These are phyloP conservation scores for Scutellaria baicalensis DNA, from an alignment of 257 asterid species.

Conservation along the genomic window DNA sequence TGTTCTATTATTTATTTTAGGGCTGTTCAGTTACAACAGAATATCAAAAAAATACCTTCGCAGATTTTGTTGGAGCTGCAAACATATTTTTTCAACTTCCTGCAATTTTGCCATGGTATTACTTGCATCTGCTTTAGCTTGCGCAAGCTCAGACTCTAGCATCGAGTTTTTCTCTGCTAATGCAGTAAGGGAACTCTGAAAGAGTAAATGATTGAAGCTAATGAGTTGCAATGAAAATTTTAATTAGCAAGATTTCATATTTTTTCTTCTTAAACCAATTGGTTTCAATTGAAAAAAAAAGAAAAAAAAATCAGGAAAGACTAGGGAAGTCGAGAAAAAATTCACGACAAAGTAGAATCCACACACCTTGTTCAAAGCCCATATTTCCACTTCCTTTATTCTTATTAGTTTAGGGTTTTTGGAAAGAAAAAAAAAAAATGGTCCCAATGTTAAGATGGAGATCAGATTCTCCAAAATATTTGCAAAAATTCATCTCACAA, in stretches of 20 bases:
- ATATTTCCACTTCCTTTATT: no score
- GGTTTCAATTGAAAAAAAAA: background rate
- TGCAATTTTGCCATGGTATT: conserved; percentile 51
- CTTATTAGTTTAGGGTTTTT: background rate
- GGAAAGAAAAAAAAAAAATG: background rate
- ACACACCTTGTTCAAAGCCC: background rate
- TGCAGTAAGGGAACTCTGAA: conserved; percentile 58
- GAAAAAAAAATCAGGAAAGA: background rate
- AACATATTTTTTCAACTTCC: conserved; percentile 72
- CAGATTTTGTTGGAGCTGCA: conserved; percentile 56
- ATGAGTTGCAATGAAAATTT: conserved; percentile 8
- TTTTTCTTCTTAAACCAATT: background rate
- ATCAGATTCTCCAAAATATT: background rate
- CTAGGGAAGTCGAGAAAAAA: background rate
- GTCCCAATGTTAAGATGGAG: background rate
- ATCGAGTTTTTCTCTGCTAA: conserved; percentile 58
- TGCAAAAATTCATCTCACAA: background rate
- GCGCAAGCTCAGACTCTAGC: conserved; percentile 68
- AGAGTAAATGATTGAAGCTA: conserved; percentile 10
- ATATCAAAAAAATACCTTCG: conserved; percentile 44
- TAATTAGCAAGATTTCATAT: background rate
- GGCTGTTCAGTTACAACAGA: background rate
- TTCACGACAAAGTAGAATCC: background rate
- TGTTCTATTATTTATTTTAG: background rate
- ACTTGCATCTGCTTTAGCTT: conserved; percentile 60